Base-by-base conservation (phyloP, 768 basidiomycete species). In the Kwoniella bestiolae region DNA sequence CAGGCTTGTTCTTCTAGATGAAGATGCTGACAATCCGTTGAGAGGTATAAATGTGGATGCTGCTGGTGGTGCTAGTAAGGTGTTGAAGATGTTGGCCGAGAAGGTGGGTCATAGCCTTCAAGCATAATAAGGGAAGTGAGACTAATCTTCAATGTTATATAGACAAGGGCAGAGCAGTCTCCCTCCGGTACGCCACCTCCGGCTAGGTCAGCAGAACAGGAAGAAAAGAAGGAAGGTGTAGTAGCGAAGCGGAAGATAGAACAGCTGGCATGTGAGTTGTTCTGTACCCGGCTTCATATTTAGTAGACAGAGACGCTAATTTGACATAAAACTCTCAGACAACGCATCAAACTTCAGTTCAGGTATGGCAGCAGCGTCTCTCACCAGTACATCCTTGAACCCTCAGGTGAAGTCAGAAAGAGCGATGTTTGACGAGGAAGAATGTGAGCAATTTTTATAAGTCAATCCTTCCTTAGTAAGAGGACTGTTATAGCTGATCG, bases 341-440 rank as follows among this genome's bases (percentile, higher is more conserved):
- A 83, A 84, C 71, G 79, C 81, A 1, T 80, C 83, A 0, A 76
- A 81, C 32, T 82, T 80, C 67, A 77, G 81, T 1, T 92, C 85
- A 44, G 95, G 95, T 26, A 84, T 90, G 46, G 87, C 93, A 3
- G 93, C 95, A 56, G 96, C 95, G 3, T 93, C 94, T 0, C 82
- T 99, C 51, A 99, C 96, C 0, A 94, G 92, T 2, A 98, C 96
- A 0, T 89, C 94, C 3, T 85, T 94, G 61, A 91, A 91, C 70
- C 89, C 93, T 12, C 86, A 88, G 62, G 86, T 85, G 3, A 82
- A 83, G 25, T 87, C 85, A 49, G 88, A 94, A 52, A 88, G 90
- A 72, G 86, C 96, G 3, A 83, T 98, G n/a, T 94, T 94, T 88
- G 94, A 99, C 80, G 96, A 98, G 87, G 96, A 99, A 82, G 95